phyloP scores from a whole-genome alignment of 352 stramenopile species.

The Phytophthora kernoviae region DNA sequence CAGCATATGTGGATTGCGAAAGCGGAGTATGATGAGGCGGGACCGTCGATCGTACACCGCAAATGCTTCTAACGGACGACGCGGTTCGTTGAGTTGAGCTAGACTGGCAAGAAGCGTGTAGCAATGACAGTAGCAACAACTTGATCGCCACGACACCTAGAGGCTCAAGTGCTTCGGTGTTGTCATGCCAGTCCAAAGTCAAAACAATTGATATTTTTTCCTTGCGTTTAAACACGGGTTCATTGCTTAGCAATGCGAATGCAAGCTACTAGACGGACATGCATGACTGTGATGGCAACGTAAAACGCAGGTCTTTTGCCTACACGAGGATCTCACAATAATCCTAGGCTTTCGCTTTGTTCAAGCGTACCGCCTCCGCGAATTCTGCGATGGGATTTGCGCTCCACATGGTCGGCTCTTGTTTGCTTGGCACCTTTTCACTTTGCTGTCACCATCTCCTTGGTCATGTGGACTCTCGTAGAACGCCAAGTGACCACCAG shows the following conservation, averaged over 20 bases:
- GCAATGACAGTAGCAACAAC: not conserved
- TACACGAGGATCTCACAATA: too few relatives aligned
- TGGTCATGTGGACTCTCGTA: constrained; percentile 38
- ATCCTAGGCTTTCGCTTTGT: constrained; percentile 9
- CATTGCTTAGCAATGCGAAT: too few relatives aligned
- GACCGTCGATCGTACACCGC: constrained; percentile 96
- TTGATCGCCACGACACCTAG: constrained; percentile 40
- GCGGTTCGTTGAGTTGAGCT: not conserved
- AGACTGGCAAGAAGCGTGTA: not conserved
- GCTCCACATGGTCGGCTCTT: constrained; percentile 36
- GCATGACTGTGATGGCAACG: too few relatives aligned
- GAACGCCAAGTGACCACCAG: constrained; percentile 66
- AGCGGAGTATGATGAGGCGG: constrained; percentile 97
- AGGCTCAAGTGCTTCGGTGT: constrained; percentile 24
- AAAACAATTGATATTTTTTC: not conserved
- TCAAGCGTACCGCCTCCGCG: constrained; percentile 42
- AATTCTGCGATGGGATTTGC: constrained; percentile 49
- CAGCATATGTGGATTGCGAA: constrained; percentile 99
- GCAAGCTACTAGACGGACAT: too few relatives aligned
- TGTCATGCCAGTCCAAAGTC: constrained; percentile 1
- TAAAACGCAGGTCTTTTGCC: too few relatives aligned
- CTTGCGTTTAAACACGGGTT: too few relatives aligned
- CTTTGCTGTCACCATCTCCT: constrained; percentile 4
- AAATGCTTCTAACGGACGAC: constrained; percentile 92
- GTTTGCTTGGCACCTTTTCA: not conserved